Conservation (phyloP, 2,329 filamentous ascomycete species). For the Sporothrix phasma region DNA sequence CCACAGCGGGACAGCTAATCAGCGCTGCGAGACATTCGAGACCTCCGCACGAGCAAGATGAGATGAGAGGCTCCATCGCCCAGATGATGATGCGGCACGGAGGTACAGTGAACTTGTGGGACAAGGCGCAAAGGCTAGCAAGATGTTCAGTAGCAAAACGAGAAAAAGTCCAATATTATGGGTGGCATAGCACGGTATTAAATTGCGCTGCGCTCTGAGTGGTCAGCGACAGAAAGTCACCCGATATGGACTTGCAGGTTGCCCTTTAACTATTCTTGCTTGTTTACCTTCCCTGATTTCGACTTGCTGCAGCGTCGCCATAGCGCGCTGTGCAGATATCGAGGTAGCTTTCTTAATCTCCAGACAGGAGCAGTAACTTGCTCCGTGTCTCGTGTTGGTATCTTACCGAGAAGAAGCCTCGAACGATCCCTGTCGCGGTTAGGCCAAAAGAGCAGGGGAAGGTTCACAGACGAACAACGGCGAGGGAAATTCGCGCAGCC, state of each 20-base stretch:
- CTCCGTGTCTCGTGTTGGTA: background rate
- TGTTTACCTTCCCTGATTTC: background rate
- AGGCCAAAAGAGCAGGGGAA: background rate
- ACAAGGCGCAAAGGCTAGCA: background rate
- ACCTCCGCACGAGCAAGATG: background rate
- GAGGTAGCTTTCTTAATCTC: slow-evolving; percentile 13
- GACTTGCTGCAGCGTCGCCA: background rate
- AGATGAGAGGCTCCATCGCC: background rate
- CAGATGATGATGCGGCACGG: background rate
- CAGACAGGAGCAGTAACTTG: slow-evolving; percentile 9
- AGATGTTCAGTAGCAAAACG: background rate
- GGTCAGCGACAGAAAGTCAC: background rate
- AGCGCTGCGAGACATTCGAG: slow-evolving; percentile 5
- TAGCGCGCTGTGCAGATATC: background rate
- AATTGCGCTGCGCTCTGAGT: background rate
- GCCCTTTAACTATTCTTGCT: background rate
- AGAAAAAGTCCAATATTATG: background rate
- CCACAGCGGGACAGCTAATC: background rate
- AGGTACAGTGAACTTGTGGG: background rate
- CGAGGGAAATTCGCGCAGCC: slow-evolving; percentile 17
- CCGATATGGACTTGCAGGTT: background rate
- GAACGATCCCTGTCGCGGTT: slow-evolving; percentile 12
- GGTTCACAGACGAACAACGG: background rate
- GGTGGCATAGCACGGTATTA: background rate
- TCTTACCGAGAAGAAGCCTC: slow-evolving; percentile 9